phyloP scores from a whole-genome alignment of 495 filamentous ascomycete species.

The Penicillium cataractarum region DNA sequence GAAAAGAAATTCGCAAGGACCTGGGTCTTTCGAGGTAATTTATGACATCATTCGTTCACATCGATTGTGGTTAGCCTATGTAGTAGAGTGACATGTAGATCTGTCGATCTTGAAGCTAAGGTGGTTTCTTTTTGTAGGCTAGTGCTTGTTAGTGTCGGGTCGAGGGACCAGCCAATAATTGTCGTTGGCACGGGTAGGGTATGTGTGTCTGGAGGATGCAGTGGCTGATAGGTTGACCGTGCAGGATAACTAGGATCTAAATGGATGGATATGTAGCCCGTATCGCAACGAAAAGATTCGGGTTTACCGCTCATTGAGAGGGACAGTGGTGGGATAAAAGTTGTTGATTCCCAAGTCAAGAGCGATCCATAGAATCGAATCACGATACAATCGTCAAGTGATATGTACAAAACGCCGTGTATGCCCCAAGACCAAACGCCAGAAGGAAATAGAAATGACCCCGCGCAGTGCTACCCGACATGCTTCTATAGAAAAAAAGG shows the following conservation, averaged over 20 bases:
- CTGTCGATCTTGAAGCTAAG: conserved; percentile 7
- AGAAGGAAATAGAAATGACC: not conserved
- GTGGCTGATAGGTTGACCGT: not conserved
- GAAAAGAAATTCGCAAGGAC: not conserved
- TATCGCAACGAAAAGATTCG: not conserved
- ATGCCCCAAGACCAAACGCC: conserved; percentile 10
- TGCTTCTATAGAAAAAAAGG: conserved; percentile 8
- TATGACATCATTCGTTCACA: not conserved
- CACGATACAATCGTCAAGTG: not conserved
- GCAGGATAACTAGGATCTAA: not conserved
- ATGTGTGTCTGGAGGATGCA: not conserved
- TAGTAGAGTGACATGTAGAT: conserved; percentile 9
- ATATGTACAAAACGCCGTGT: conserved; percentile 8
- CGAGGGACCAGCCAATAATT: conserved; percentile 12
- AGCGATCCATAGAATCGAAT: not conserved
- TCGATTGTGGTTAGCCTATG: too few relatives aligned
- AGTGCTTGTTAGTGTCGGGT: conserved; percentile 12
- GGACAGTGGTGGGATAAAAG: not conserved
- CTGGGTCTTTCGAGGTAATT: not conserved
- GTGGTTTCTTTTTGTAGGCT: not conserved
- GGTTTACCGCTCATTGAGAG: not conserved
- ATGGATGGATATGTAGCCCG: not conserved
- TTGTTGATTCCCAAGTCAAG: not conserved
- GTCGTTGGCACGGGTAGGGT: not conserved
- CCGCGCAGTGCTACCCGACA: conserved; percentile 6